A percentile compares a stretch with the other conserved stretches of the same genome.
phyloP scores from a whole-genome alignment of 345 rosid genomes.

The Clausena lansium region DNA sequence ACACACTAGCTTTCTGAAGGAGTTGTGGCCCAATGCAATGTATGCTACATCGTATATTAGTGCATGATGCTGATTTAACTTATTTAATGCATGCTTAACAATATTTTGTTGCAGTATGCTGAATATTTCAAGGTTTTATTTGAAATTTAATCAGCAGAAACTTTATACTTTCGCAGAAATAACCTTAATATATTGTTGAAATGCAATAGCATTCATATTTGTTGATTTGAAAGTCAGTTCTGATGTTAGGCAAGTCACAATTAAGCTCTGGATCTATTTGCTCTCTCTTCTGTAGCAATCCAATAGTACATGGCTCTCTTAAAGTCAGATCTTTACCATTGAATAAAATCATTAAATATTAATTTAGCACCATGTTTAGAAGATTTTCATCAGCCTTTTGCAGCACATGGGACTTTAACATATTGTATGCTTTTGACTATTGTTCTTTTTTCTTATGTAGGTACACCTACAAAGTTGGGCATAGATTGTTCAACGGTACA shows the following conservation, averaged over 20 bases:
- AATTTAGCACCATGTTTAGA: not conserved
- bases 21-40: constrained; percentile 59
- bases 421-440: not conserved
- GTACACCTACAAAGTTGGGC: constrained; percentile 64
- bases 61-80: not conserved
- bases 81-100: not conserved
- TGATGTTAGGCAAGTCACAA: not conserved
- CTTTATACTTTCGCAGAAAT: not conserved
- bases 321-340: not conserved
- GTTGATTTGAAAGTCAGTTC: not conserved
- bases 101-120: not conserved
- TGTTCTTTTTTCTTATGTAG: constrained; percentile 26
- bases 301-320: not conserved
- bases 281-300: not conserved
- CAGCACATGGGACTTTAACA: not conserved
- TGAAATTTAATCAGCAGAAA: not conserved
- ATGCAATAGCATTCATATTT: not conserved
- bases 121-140: not conserved
- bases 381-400: not conserved
- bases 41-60: constrained; percentile 24
- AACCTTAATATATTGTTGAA: not conserved
- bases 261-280: not conserved
- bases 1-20: constrained; percentile 72
- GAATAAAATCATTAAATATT: not conserved
- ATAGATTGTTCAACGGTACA: constrained; percentile 41